A percentile compares a stretch with the other conserved stretches of the same genome.
Evolutionary conservation across 1,284 basidiomycete species (phyloP).

Genomic region (Psilocybe mexicana): DNA sequence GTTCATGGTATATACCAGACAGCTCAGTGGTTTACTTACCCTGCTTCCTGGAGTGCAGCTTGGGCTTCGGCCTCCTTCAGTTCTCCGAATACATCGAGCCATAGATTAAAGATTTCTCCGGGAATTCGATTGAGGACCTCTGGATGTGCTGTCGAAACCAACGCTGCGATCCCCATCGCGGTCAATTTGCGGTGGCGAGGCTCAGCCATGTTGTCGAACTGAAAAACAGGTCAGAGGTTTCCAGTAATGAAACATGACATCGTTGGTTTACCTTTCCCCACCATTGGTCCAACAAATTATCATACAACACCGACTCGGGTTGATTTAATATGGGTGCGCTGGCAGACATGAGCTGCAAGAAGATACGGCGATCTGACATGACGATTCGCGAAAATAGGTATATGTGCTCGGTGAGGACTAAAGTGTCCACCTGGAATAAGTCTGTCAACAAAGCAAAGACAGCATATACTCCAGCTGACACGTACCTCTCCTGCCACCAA

Average conservation of each 20-base stretch:
- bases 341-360: constrained; percentile 65
- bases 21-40: constrained; percentile 6
- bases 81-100: constrained; percentile 89
- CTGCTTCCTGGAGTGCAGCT: constrained; percentile 36
- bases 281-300: constrained; percentile 74
- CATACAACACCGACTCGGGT: constrained; percentile 58
- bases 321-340: constrained; percentile 49
- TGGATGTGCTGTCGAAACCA: constrained; percentile 67
- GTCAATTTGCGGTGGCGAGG: constrained; percentile 71
- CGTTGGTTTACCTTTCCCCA: constrained; percentile 62
- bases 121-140: constrained; percentile 72
- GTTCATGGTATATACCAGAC: not conserved
- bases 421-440: constrained; percentile 44
- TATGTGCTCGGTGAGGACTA: constrained; percentile 65
- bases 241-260: not conserved
- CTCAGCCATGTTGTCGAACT: constrained; percentile 88
- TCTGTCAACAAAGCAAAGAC: not conserved
- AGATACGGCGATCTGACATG: constrained; percentile 61
- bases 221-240: constrained; percentile 2
- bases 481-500: constrained; percentile 66
- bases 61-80: constrained; percentile 67
- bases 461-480: not conserved
- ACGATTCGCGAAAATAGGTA: constrained; percentile 71
- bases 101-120: constrained; percentile 82
- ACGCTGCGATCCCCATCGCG: constrained; percentile 71